Evolutionary conservation across 2,329 filamentous ascomycete genomes (phyloP).

Genomic region (Dothideomycetidae sp.): DNA sequence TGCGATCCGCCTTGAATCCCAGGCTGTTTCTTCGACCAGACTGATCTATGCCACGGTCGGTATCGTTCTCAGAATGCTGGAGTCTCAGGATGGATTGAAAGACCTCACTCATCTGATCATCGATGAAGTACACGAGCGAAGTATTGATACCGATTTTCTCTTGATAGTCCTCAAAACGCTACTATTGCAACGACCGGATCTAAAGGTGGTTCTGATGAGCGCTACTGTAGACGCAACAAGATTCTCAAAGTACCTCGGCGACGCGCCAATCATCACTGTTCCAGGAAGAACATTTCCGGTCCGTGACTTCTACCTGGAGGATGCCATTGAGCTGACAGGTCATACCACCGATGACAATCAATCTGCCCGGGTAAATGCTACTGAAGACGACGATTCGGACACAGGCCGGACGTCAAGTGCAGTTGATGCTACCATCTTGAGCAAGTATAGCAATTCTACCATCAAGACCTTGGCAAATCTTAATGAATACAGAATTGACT

Average conservation of each 20-base stretch:
- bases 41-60: slow-evolving; percentile 78
- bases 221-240: slow-evolving; percentile 86
- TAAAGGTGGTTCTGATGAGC: slow-evolving; percentile 95
- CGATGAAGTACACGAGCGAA: slow-evolving; percentile 94
- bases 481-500: slow-evolving; percentile 86
- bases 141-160: slow-evolving; percentile 93
- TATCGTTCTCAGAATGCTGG: slow-evolving; percentile 97
- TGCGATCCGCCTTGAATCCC: slow-evolving; percentile 84
- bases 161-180: slow-evolving; percentile 82
- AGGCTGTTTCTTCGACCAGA: slow-evolving; percentile 64
- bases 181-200: slow-evolving; percentile 57
- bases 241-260: slow-evolving; percentile 77
- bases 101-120: slow-evolving; percentile 89
- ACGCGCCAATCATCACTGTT: slow-evolving; percentile 76
- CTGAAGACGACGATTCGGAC: slow-evolving; percentile 33
- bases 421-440: slow-evolving; percentile 38
- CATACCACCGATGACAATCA: slow-evolving; percentile 49
- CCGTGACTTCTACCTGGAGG: slow-evolving; percentile 73
- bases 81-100: slow-evolving; percentile 68
- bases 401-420: slow-evolving; percentile 33
- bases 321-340: slow-evolving; percentile 76
- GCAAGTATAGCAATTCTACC: slow-evolving; percentile 62
- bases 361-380: slow-evolving; percentile 28
- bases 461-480: slow-evolving; percentile 59
- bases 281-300: slow-evolving; percentile 92